These are phyloP conservation scores for Phytophthora sp. DNA, from an alignment of 352 stramenopile genomes.

Conservation along the genomic window DNA sequence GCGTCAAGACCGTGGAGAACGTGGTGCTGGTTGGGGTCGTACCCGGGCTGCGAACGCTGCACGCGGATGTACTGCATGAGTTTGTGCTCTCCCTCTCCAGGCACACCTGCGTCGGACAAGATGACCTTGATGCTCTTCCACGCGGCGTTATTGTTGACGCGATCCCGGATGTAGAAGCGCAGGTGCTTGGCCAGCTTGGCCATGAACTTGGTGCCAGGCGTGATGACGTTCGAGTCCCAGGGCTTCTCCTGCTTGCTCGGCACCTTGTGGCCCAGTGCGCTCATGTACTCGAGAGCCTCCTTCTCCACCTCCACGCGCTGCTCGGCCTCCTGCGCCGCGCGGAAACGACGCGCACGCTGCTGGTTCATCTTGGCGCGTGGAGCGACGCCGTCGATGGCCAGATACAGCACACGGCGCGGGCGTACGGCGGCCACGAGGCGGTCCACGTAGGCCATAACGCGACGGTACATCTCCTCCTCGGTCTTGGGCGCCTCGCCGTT, in stretches of 20 bases:
- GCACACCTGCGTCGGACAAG: constrained; percentile 96
- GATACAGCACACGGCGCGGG: constrained; percentile 95
- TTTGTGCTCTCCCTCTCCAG: constrained; percentile 99
- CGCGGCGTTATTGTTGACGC: constrained; percentile 91
- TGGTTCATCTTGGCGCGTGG: constrained; percentile 99
- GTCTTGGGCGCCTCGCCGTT: constrained; percentile 89
- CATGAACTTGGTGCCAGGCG: constrained; percentile 99
- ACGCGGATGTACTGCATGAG: constrained; percentile 98
- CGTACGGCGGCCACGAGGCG: constrained; percentile 94
- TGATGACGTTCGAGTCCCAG: constrained; percentile 99
- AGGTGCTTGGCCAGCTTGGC: constrained; percentile 92
- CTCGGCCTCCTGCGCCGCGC: constrained; percentile 94
- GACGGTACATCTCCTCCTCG: constrained; percentile 99
- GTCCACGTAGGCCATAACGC: constrained; percentile 97
- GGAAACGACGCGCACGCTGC: constrained; percentile 97
- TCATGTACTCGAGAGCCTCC: constrained; percentile 93
- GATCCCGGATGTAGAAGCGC: constrained; percentile 93
- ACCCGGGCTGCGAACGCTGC: constrained; percentile 94
- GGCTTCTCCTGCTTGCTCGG: constrained; percentile 78
- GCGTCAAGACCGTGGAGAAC: constrained; percentile 98
- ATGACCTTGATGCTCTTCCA: constrained; percentile 97
- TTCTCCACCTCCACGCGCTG: constrained; percentile 94
- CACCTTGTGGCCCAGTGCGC: constrained; percentile 85
- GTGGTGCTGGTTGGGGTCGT: constrained; percentile 98
- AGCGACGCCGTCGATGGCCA: constrained; percentile 99